Evolutionary conservation across 805 yeast species (phyloP), one percentile per base, ranked within the genome.

Genomic region (Wickerhamiella galacta): DNA sequence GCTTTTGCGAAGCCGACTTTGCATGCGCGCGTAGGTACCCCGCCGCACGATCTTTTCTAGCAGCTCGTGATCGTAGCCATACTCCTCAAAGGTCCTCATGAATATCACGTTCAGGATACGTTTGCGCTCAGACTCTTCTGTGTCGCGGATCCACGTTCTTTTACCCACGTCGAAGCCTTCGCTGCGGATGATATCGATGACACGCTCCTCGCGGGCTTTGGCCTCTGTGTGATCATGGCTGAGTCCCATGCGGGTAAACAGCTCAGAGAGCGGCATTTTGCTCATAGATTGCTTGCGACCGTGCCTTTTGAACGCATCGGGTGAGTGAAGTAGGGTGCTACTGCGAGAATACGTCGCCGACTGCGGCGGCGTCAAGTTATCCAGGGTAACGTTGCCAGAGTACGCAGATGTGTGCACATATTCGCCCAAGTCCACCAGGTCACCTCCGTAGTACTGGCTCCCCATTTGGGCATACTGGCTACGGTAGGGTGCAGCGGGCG

Each of bases 121-220:
- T 8, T 51, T 51, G 26, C 93, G 61, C 39, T 67, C 66, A 4
- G 52, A 55, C 33, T 61, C 64, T 1, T 67, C 61, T 0, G 90
- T 77, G 46, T 77, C 93, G 40, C 93, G 63, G 27, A 79, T 73
- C 93, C 94, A 82, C 0, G 93, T 78, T 46, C 70, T 69, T 40
- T 70, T 66, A 4, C 93, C 93, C 19, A 82, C 51, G 19, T 75
- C 72, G 53, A 79, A 81, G 4, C 76, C 73, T 33, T 80, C 62
- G 14, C 66, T 70, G 24, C 41, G 40, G 16, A 57, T 44, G n/a
- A 55, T 53, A 7, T 51, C 54, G 37, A 59, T 46, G 20, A 60
- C 53, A 11, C 45, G 42, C 37, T 51, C 53, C 36, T 59, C 64
- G 5, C 62, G 53, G 16, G 41, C 34, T 12, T 54, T 45, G 6